A percentile compares a stretch with the other conserved stretches of the same genome.
These are phyloP conservation scores for Bolboschoenoplectus hybrid DNA, from an alignment of 202 grass and related monocot species.

Conservation along the genomic window DNA sequence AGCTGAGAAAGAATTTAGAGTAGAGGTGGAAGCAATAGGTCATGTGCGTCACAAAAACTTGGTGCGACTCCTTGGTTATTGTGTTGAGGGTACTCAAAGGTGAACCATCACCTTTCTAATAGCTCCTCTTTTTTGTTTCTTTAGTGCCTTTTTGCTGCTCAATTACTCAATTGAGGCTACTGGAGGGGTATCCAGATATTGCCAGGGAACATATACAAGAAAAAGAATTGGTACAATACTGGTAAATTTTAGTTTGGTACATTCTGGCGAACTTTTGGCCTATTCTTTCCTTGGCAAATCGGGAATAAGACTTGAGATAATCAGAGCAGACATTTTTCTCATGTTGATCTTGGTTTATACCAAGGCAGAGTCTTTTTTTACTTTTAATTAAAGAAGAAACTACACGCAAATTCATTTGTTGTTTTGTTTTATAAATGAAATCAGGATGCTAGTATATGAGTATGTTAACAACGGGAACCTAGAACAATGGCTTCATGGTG, in stretches of 20 bases:
- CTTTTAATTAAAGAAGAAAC: not conserved
- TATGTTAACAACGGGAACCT: conserved; percentile 98
- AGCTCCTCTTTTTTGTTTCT: conserved; percentile 8
- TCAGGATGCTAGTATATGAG: conserved; percentile 97
- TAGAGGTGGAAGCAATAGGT: conserved; percentile 98
- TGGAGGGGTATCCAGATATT: not conserved
- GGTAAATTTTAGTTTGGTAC: not conserved
- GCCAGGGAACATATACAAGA: not conserved
- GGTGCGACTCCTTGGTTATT: conserved; percentile 87
- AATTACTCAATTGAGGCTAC: not conserved
- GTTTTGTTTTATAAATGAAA: conserved; percentile 30
- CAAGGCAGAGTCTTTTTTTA: not conserved
- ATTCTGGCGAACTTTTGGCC: not conserved
- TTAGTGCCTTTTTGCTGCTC: not conserved
- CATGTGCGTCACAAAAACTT: conserved; percentile 99
- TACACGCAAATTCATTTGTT: not conserved
- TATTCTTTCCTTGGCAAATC: conserved; percentile 11
- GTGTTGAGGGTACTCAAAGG: conserved; percentile 97
- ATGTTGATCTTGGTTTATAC: not conserved
- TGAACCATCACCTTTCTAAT: conserved; percentile 37
- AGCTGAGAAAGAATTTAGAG: conserved; percentile 97
- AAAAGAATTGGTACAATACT: not conserved
- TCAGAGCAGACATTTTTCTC: not conserved
- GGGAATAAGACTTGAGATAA: not conserved
- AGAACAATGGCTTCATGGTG: conserved; percentile 95